Evolutionary conservation across 169 alveolate species (phyloP).

Genomic region (Pseudocohnilembus persalinus): DNA sequence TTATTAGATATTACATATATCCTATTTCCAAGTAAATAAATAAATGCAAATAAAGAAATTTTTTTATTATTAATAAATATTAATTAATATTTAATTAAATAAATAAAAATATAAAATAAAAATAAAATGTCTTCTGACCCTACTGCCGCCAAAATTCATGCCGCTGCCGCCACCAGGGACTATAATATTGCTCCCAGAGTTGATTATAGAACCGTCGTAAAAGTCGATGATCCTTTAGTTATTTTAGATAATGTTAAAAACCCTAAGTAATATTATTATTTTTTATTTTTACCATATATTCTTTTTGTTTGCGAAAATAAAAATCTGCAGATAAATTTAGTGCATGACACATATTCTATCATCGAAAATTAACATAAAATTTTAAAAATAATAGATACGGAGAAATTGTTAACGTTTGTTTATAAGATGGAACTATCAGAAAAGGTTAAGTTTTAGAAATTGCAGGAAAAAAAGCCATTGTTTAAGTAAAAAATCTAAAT

Average conservation of each 20-base stretch:
- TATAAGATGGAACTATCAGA: slow-evolving; percentile 97
- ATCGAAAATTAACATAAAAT: no score
- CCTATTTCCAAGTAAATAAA: no score
- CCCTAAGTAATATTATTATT: slow-evolving; percentile 83
- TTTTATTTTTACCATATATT: neutral
- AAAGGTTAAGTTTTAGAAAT: slow-evolving; percentile 99
- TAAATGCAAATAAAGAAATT: no score
- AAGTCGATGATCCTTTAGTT: slow-evolving; percentile 99
- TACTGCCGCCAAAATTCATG: slow-evolving; percentile 60
- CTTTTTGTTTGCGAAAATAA: neutral
- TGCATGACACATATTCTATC: neutral
- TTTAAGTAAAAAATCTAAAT: slow-evolving; percentile 43
- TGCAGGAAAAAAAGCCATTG: slow-evolving; percentile 97
- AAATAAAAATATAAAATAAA: neutral
- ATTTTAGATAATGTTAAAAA: slow-evolving; percentile 98
- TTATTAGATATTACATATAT: no score
- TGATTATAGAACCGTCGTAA: slow-evolving; percentile 96
- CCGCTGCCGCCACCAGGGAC: slow-evolving; percentile 91
- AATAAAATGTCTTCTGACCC: slow-evolving; percentile 27
- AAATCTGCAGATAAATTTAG: no score
- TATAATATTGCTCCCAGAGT: slow-evolving; percentile 94
- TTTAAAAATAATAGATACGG: slow-evolving; percentile 76
- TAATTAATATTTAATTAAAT: no score
- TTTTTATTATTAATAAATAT: no score
- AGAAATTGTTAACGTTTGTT: slow-evolving; percentile 96